These are phyloP conservation scores for Aspergillus sp. DNA, from an alignment of 2,329 filamentous ascomycete genomes.

Conservation along the genomic window DNA sequence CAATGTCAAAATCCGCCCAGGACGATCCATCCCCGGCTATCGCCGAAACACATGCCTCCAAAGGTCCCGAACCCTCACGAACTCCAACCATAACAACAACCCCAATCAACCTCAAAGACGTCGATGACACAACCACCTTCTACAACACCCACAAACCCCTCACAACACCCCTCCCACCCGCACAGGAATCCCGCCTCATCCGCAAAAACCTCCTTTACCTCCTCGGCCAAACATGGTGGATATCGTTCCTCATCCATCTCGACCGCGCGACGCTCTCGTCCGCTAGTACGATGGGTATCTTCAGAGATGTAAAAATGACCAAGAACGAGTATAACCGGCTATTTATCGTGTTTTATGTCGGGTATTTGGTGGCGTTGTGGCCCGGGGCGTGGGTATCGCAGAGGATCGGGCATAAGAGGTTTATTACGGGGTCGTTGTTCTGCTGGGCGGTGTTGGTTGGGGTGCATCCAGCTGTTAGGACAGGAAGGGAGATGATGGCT, in stretches of 20 bases:
- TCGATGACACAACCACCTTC: slow-evolving; percentile 4
- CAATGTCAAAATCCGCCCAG: too few relatives aligned
- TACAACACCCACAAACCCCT: slow-evolving; percentile 5
- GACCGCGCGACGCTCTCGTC: slow-evolving; percentile 6
- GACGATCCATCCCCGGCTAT: too few relatives aligned
- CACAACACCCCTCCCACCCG: slow-evolving; percentile 1
- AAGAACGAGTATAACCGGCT: slow-evolving; percentile 7
- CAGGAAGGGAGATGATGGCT: slow-evolving; percentile 7
- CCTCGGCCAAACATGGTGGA: slow-evolving; percentile 7
- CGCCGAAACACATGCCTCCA: too few relatives aligned
- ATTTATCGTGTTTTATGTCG: slow-evolving; percentile 8
- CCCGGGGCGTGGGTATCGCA: slow-evolving; percentile 6
- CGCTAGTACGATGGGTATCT: slow-evolving; percentile 7
- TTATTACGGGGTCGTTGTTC: slow-evolving; percentile 5
- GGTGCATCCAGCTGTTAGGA: slow-evolving; percentile 3
- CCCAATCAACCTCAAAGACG: slow-evolving; percentile 1
- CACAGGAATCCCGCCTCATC: slow-evolving; percentile 1
- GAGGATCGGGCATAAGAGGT: slow-evolving; percentile 4
- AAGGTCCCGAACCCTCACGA: too few relatives aligned
- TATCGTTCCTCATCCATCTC: slow-evolving; percentile 7
- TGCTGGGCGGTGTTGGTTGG: slow-evolving; percentile 5
- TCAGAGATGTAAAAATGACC: slow-evolving; percentile 5
- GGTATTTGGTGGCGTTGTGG: slow-evolving; percentile 7
- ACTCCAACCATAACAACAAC: too few relatives aligned
- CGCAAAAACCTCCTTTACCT: slow-evolving; percentile 6